These are phyloP conservation scores for Colletotrichum filicis DNA, from an alignment of 2,329 filamentous ascomycete genomes.

Conservation along the genomic window DNA sequence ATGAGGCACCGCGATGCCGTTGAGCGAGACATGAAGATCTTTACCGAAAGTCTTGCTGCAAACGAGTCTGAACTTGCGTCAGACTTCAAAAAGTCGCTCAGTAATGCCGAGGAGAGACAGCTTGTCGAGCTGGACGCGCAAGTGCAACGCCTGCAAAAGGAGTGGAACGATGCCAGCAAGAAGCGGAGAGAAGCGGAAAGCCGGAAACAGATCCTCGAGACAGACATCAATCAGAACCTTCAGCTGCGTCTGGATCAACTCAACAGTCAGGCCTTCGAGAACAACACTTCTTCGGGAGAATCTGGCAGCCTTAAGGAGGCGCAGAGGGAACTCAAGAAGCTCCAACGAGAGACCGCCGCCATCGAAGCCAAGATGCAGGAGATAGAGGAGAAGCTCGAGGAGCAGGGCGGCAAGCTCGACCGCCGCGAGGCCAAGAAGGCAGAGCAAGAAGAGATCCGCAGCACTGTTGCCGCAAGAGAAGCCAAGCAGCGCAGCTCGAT, in stretches of 20 bases:
- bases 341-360: slow-evolving; percentile 73
- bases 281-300: slow-evolving; percentile 54
- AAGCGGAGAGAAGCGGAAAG: slow-evolving; percentile 81
- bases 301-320: slow-evolving; percentile 79
- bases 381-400: slow-evolving; percentile 77
- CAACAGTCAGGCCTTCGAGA: slow-evolving; percentile 79
- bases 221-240: slow-evolving; percentile 89
- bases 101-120: slow-evolving; percentile 82
- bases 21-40: slow-evolving; percentile 78
- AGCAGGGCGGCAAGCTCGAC: slow-evolving; percentile 60
- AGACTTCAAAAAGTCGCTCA: slow-evolving; percentile 92
- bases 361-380: slow-evolving; percentile 77
- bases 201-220: slow-evolving; percentile 84
- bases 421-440: slow-evolving; percentile 66
- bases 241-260: slow-evolving; percentile 89
- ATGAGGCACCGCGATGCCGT: slow-evolving; percentile 72
- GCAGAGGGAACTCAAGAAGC: slow-evolving; percentile 83
- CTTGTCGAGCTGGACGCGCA: slow-evolving; percentile 76
- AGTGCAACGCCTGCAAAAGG: slow-evolving; percentile 79
- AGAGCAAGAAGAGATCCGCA: slow-evolving; percentile 76
- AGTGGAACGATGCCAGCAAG: slow-evolving; percentile 80
- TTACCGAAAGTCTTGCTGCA: slow-evolving; percentile 79
- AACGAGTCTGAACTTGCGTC: slow-evolving; percentile 85
- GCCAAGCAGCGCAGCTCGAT: slow-evolving; percentile 89
- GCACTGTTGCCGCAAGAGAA: slow-evolving; percentile 81